Evolutionary conservation across 1,284 basidiomycete genomes (phyloP).

Genomic region (Phlebopus sp.): DNA sequence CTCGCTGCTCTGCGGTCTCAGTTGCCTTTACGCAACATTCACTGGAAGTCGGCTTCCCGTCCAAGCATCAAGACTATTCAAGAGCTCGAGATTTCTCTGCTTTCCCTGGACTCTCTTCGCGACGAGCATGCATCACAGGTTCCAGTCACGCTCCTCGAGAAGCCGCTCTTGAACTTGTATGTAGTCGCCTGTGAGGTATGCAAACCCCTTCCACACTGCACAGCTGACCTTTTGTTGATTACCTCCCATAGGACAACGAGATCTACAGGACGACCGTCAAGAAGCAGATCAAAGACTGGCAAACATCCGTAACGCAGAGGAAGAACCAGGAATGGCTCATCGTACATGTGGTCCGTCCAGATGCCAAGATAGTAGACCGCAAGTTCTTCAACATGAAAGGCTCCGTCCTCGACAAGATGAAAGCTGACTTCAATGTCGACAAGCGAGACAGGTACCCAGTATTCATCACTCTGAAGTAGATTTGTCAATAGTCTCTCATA

Average conservation of each 20-base stretch:
- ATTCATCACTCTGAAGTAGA: slow-evolving; percentile 15
- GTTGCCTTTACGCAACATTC: slow-evolving; percentile 82
- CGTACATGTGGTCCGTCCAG: slow-evolving; percentile 76
- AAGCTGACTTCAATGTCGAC: slow-evolving; percentile 88
- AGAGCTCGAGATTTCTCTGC: slow-evolving; percentile 74
- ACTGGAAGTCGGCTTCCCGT: slow-evolving; percentile 80
- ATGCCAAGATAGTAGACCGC: slow-evolving; percentile 54
- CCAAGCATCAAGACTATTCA: slow-evolving; percentile 82
- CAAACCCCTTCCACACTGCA: slow-evolving; percentile 11
- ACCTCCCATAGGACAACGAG: slow-evolving; percentile 69
- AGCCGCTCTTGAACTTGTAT: slow-evolving; percentile 82
- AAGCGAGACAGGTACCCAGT: slow-evolving; percentile 78
- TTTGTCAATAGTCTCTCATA: slow-evolving; percentile 31
- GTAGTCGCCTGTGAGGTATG: slow-evolving; percentile 85
- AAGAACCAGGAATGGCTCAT: slow-evolving; percentile 90
- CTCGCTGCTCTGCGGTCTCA: slow-evolving; percentile 65
- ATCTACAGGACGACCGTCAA: slow-evolving; percentile 75
- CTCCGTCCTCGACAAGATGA: slow-evolving; percentile 87
- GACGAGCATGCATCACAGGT: slow-evolving; percentile 76
- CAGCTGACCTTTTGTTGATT: neutral
- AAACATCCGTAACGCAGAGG: slow-evolving; percentile 60
- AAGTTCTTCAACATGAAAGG: slow-evolving; percentile 81
- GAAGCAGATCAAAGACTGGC: slow-evolving; percentile 92
- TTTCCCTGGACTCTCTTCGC: slow-evolving; percentile 66
- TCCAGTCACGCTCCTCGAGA: slow-evolving; percentile 78